A percentile compares a stretch with the other conserved stretches of the same genome.
Evolutionary conservation across 208 protist genomes (phyloP).

Genomic region (Wallacemonas collosoma): DNA sequence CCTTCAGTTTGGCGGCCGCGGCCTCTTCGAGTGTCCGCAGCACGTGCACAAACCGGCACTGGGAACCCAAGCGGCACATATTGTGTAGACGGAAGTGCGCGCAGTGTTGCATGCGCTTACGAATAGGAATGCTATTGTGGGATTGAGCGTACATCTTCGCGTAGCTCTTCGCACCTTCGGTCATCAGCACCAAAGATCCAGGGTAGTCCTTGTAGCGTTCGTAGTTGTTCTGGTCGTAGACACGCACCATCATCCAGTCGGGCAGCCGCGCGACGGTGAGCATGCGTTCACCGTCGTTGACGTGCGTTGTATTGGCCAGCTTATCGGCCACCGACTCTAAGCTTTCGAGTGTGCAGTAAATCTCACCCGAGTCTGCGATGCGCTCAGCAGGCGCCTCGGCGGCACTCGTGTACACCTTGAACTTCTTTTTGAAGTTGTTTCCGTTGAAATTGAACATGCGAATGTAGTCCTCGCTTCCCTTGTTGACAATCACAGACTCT

Average conservation of each 20-base stretch:
- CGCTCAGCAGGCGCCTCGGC: background rate
- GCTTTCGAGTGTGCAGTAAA: conserved; percentile 62
- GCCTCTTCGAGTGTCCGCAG: conserved; percentile 43
- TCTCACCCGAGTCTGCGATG: conserved; percentile 34
- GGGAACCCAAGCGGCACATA: conserved; percentile 76
- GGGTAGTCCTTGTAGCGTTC: conserved; percentile 67
- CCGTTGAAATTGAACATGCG: conserved; percentile 85
- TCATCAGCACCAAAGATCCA: conserved; percentile 72
- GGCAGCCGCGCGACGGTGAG: conserved; percentile 51
- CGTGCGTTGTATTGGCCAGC: conserved; percentile 58
- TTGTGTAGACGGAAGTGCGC: conserved; percentile 85
- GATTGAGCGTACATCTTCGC: conserved; percentile 48
- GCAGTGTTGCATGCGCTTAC: conserved; percentile 88
- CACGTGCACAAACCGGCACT: conserved; percentile 86
- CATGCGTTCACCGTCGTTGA: conserved; percentile 60
- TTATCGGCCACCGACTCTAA: conserved; percentile 37
- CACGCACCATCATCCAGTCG: conserved; percentile 67
- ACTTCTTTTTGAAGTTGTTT: conserved; percentile 85
- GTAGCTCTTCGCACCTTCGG: conserved; percentile 68
- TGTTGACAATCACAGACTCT: conserved; percentile 60
- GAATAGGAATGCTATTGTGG: conserved; percentile 46
- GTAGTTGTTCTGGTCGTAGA: conserved; percentile 83
- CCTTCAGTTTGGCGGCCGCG: conserved; percentile 10
- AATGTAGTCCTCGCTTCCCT: conserved; percentile 69
- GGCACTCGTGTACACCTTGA: conserved; percentile 54